These are phyloP conservation scores for Mortierella sp. DNA, from an alignment of 371 early-diverging fungal species.

Conservation along the genomic window DNA sequence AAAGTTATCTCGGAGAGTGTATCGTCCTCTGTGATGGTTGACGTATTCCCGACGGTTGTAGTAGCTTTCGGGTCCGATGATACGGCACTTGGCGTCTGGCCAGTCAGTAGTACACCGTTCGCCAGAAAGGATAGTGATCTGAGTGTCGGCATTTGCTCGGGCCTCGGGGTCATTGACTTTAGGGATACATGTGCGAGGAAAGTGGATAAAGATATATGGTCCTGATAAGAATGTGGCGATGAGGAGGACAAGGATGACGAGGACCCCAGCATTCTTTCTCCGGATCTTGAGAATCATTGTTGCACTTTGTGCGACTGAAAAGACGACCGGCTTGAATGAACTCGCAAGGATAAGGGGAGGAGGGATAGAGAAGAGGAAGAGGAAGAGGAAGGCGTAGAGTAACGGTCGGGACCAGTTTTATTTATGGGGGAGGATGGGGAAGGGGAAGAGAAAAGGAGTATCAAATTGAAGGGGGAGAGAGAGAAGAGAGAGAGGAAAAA, in stretches of 20 bases:
- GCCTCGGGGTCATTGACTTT: constrained; percentile 9
- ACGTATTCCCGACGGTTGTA: constrained; percentile 33
- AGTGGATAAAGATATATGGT: constrained; percentile 17
- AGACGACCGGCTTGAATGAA: too few relatives aligned
- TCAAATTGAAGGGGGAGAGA: too few relatives aligned
- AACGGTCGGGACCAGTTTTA: too few relatives aligned
- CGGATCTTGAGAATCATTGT: too few relatives aligned
- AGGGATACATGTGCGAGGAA: constrained; percentile 32
- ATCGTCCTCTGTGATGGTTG: constrained; percentile 27
- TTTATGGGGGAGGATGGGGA: too few relatives aligned
- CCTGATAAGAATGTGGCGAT: neutral
- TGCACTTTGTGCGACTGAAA: too few relatives aligned
- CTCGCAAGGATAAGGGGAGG: too few relatives aligned
- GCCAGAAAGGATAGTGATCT: constrained; percentile 37
- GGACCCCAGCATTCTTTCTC: too few relatives aligned
- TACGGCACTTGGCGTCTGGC: constrained; percentile 23
- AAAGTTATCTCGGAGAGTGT: constrained; percentile 34
- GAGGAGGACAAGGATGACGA: neutral
- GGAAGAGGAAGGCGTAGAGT: too few relatives aligned
- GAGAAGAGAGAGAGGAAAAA: too few relatives aligned
- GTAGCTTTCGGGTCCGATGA: constrained; percentile 14
- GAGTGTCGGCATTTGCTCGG: constrained; percentile 2
- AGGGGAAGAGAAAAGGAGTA: too few relatives aligned
- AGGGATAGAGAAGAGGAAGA: too few relatives aligned
- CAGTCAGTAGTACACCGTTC: constrained; percentile 13